Base-by-base conservation (phyloP, 805 yeast genomes). In the Kazachstania bromeliacearum region DNA sequence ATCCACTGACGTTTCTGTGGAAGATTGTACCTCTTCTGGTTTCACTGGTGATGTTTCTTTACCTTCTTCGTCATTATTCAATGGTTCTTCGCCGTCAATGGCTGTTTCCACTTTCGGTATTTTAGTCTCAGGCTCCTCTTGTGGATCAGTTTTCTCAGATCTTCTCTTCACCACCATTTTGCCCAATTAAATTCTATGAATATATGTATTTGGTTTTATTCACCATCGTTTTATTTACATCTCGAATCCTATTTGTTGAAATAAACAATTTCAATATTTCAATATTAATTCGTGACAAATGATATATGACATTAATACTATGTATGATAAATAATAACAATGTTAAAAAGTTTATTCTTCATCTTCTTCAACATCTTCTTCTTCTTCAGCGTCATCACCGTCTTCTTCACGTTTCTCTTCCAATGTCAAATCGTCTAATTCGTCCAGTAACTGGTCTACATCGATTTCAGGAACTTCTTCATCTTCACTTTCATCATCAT, bases 391-490 rank as follows among this genome's bases (percentile, higher is more conserved):
- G 10, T 22, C 20, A 12, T 23, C 33, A 6, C 21, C 33, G 10
- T 15, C 27, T 9, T 16, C 12, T 13, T 34, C 46, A 24, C 25
- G 34, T 16, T 40, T 47, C 12, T 38, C 84, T 22, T 79, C 87
- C 57, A 88, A 68, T 14, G 84, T 82, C 89, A 88, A 78, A 39
- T 82, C 96, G 50, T 87, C 96, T 51, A 92, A 68, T 58, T 92
- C 97, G 51, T 92, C 97, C 62, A 92, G 69, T 48, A 92, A 70
- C 63, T 92, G 97, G 52, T 88, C 95, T 37, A 92, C 75, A 41
- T 79, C 85, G 48, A 92, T 82, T 45, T 73, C 79, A 31, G 97
- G 73, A 4, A 67, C 77, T 53, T 64, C 34, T 5, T 68, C 73
- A 33, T 67, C 73, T 4, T 67, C 77, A 55, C 63, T 70, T 23